phyloP scores from a whole-genome alignment of 495 filamentous ascomycete species.

The Schizothecium vesticola region DNA sequence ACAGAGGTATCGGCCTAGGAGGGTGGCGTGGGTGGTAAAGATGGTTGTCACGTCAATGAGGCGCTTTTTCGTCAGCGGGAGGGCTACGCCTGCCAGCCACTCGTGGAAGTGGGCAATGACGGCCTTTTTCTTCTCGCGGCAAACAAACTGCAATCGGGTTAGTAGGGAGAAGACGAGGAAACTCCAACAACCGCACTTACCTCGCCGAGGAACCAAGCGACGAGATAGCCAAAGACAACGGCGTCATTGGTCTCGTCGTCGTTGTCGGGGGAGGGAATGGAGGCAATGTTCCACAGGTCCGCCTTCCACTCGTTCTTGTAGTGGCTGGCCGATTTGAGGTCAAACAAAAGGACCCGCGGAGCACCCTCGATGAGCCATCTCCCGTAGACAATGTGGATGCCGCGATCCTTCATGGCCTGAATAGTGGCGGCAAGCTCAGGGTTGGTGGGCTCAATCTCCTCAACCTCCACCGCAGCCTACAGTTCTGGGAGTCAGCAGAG shows the following conservation, averaged over 20 bases:
- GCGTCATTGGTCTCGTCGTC: conserved; percentile 97
- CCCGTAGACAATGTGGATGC: conserved; percentile 86
- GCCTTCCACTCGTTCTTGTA: conserved; percentile 96
- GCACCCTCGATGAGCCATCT: conserved; percentile 97
- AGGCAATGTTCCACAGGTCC: conserved; percentile 89
- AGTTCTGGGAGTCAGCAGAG: neutral
- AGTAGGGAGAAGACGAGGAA: conserved; percentile 3
- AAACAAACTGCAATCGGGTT: conserved; percentile 67
- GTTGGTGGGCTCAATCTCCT: conserved; percentile 79
- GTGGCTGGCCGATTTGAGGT: conserved; percentile 85
- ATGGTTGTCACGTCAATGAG: conserved; percentile 97
- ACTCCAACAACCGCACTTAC: conserved; percentile 41
- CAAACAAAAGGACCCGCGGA: conserved; percentile 86
- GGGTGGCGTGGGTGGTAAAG: conserved; percentile 95
- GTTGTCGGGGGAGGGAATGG: conserved; percentile 82
- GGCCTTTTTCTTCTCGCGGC: conserved; percentile 81
- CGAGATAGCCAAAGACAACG: conserved; percentile 93
- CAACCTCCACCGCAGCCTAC: conserved; percentile 91
- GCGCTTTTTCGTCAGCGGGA: conserved; percentile 86
- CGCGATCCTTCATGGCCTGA: conserved; percentile 80
- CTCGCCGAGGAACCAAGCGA: conserved; percentile 98
- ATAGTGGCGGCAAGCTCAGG: conserved; percentile 78
- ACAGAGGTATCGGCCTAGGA: conserved; percentile 92
- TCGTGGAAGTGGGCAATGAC: conserved; percentile 98
- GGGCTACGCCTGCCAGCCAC: conserved; percentile 94